These are phyloP conservation scores for Senna siamea DNA, from an alignment of 306 rosid species.

Conservation along the genomic window DNA sequence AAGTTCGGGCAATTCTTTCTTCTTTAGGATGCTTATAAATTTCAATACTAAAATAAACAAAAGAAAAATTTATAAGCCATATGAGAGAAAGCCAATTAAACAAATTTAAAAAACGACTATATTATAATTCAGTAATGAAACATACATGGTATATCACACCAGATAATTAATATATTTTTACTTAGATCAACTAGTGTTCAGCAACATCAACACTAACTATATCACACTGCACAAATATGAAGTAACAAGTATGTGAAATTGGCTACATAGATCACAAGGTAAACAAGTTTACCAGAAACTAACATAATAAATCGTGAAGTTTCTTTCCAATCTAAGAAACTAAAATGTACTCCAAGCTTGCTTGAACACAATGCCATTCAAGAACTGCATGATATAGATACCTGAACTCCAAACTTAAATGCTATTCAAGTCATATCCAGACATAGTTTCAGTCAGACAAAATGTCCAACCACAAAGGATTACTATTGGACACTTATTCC, in stretches of 20 bases:
- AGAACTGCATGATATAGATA: not conserved
- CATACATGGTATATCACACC: not conserved
- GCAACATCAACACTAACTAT: not conserved
- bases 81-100: slow-evolving; percentile 13
- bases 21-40: slow-evolving; percentile 95
- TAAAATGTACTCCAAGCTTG: not conserved
- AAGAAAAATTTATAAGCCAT: slow-evolving; percentile 35
- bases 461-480: not conserved
- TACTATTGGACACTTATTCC: not conserved
- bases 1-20: slow-evolving; percentile 93
- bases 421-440: not conserved
- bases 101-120: not conserved
- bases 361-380: not conserved
- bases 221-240: not conserved
- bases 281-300: not conserved
- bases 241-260: not conserved
- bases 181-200: not conserved
- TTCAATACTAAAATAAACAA: slow-evolving; percentile 68
- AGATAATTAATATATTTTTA: not conserved
- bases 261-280: not conserved
- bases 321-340: not conserved
- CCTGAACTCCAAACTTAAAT: too few relatives aligned
- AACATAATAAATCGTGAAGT: not conserved
- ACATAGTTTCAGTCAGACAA: not conserved
- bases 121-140: slow-evolving; percentile 1